phyloP scores from a whole-genome alignment of 2,329 filamentous ascomycete species.

The Talaromyces sp. region DNA sequence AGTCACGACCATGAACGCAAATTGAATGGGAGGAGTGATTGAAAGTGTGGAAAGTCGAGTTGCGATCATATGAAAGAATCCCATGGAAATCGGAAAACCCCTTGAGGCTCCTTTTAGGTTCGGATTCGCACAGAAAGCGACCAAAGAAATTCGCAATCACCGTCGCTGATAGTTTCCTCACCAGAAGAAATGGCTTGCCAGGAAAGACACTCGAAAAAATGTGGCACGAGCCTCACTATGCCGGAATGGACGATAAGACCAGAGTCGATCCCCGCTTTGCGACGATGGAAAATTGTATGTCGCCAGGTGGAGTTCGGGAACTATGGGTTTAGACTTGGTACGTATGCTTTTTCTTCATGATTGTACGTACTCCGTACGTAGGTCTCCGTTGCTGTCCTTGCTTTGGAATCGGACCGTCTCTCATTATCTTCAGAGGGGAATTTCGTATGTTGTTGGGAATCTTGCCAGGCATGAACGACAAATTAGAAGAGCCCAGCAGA shows the following conservation, averaged over 20 bases:
- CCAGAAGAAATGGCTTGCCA: neutral
- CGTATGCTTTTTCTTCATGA: neutral
- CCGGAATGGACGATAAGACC: neutral
- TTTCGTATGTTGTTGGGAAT: neutral
- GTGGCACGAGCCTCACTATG: conserved; percentile 10
- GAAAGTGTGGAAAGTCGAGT: neutral
- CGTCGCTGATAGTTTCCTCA: conserved; percentile 1
- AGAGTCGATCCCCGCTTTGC: neutral
- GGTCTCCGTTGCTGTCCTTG: neutral
- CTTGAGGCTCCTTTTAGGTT: conserved; percentile 12
- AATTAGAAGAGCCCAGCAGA: neutral
- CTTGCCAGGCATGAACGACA: neutral
- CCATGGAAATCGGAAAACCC: conserved; percentile 20
- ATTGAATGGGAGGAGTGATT: neutral
- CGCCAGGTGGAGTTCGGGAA: conserved; percentile 3
- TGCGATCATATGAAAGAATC: conserved; percentile 16
- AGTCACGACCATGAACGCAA: neutral
- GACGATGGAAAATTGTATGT: neutral
- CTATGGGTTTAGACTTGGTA: neutral
- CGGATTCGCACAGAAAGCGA: neutral
- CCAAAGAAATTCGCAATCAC: neutral
- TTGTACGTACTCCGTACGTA: neutral
- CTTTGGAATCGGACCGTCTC: neutral
- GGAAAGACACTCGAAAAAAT: neutral
- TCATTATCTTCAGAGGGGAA: neutral